Base-by-base conservation (phyloP, 192 early-diverging fungal species). In the Phlyctochytrium arcticum region DNA sequence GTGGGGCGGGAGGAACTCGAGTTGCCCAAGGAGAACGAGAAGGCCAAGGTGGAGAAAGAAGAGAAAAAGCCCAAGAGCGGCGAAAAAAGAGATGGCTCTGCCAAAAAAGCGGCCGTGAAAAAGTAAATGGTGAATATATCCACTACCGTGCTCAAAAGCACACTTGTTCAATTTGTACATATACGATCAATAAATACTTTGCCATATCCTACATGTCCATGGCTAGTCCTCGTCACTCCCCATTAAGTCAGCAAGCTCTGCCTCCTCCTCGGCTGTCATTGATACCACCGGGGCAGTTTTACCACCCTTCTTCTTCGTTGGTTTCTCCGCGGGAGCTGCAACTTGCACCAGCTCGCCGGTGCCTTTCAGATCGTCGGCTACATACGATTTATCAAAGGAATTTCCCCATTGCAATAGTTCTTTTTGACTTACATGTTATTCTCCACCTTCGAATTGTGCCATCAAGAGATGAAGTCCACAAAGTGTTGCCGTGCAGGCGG, bases 191-290 rank as follows among this genome's bases (percentile, higher is more conserved):
- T 10, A 15, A 15, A 21, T 27, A 12, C 12, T 15, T 10, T 24
- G 12, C 27, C 27, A 1, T 24, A 19, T 24, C 27, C 26, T 21
- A 21, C 27, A 24, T 21, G 2, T 53, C 50, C n/a, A 53, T 57
- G 4, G 36, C 77, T 42, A 37, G 19, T 57, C 56, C 15, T 60
- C 59, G 34, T 89, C 80, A 53, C 85, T 85, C 21, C 73, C 83
- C 86, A 93, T 87, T 30, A 97, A 81, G 69, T 95, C 95, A 0
- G 83, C 90, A 44, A 96, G 70, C 73, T 95, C 93, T 21, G 83
- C 73, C 55, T 96, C 92, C 62, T 96, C 95, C 64, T 98, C 95
- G 48, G 86, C 92, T 8, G 95, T 98, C 58, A 97, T 63, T 36
- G 31, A 36, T 31, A 10, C 48, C n/a, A n/a, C n/a, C n/a, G n/a